Evolutionary conservation across 140 eudicot genomes (phyloP).

Genomic region (Cichorium intybus): DNA sequence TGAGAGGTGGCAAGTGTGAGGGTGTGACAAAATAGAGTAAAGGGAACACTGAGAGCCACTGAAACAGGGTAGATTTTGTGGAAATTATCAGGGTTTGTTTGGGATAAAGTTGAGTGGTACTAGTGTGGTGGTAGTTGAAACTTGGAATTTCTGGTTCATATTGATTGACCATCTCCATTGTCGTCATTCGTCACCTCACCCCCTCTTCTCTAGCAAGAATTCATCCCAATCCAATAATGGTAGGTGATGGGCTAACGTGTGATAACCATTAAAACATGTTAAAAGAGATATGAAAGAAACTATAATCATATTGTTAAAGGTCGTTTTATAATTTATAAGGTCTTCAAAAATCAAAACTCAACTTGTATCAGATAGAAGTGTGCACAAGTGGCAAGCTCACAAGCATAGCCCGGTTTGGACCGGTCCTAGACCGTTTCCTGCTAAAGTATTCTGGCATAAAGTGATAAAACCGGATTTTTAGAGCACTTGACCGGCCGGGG

Average conservation of each 20-base stretch:
- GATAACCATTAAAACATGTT: neutral
- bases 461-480: too few species aligned
- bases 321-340: too few species aligned
- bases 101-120: slow-evolving; percentile 42
- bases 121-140: slow-evolving; percentile 59
- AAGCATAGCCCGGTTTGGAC: too few species aligned
- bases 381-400: too few species aligned
- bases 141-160: slow-evolving; percentile 29
- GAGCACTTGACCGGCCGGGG: too few species aligned
- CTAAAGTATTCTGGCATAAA: too few species aligned
- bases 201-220: neutral
- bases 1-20: slow-evolving; percentile 17
- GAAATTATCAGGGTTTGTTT: slow-evolving; percentile 13
- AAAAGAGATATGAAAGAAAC: too few species aligned
- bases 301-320: too few species aligned
- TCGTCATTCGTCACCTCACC: neutral
- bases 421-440: too few species aligned
- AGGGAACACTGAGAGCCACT: slow-evolving; percentile 48
- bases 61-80: slow-evolving; percentile 30
- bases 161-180: slow-evolving; percentile 26
- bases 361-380: too few species aligned
- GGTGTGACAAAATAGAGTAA: slow-evolving; percentile 20
- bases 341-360: too few species aligned
- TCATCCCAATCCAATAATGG: slow-evolving; percentile 24
- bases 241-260: neutral